Evolutionary conservation across 2,329 filamentous ascomycete genomes (phyloP).

Genomic region (Rachicladosporium sp.): DNA sequence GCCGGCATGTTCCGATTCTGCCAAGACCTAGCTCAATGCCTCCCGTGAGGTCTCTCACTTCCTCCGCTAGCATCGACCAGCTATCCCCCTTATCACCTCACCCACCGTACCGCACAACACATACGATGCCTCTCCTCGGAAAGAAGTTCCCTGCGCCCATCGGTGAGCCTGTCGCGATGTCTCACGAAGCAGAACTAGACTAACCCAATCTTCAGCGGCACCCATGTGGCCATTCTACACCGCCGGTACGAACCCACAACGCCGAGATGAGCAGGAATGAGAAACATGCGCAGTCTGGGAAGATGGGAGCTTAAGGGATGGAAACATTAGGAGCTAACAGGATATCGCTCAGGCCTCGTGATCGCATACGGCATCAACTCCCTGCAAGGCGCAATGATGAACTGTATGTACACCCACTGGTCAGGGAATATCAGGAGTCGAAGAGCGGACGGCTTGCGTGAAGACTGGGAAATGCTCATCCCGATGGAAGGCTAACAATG

Average conservation of each 20-base stretch:
- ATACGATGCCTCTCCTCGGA: conserved; percentile 31
- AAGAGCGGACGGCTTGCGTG: conserved; percentile 1
- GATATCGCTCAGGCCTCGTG: conserved; percentile 50
- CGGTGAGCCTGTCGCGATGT: conserved; percentile 26
- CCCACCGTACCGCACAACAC: conserved; percentile 5
- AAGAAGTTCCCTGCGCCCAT: conserved; percentile 40
- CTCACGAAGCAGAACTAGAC: neutral
- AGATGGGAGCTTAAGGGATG: neutral
- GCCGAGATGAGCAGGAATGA: neutral
- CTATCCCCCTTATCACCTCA: conserved; percentile 2
- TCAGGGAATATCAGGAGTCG: neutral
- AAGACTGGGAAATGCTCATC: too few species aligned
- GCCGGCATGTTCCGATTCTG: too few species aligned
- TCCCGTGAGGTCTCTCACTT: too few species aligned
- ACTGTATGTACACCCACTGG: conserved; percentile 50
- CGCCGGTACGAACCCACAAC: conserved; percentile 55
- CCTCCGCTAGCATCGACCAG: neutral
- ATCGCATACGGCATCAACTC: conserved; percentile 89
- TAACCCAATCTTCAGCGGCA: conserved; percentile 49
- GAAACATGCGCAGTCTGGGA: neutral
- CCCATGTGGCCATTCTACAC: conserved; percentile 88
- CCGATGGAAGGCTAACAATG: neutral
- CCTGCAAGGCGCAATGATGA: conserved; percentile 62
- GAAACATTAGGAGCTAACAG: conserved; percentile 7
- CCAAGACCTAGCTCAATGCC: too few species aligned